Conservation (phyloP, 805 yeast genomes). For the Clavispora vitiphila region DNA sequence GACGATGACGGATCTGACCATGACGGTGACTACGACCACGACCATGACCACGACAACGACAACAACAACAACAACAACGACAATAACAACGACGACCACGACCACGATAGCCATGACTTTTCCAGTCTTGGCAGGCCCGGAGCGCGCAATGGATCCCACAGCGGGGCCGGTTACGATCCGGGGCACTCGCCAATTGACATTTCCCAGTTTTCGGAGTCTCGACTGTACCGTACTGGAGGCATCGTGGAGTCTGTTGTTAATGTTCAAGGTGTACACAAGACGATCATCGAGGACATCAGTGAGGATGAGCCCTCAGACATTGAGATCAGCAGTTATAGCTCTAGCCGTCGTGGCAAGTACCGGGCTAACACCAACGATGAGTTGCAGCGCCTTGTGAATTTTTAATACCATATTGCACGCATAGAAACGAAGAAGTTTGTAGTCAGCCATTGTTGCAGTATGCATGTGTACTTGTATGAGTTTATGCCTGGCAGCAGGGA, state of each 20-base stretch:
- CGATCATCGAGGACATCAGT: slow-evolving; percentile 68
- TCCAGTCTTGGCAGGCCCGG: background rate
- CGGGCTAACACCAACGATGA: slow-evolving; percentile 11
- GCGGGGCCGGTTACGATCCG: background rate
- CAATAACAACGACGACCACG: no score
- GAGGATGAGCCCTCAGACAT: slow-evolving; percentile 34
- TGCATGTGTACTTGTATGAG: no score
- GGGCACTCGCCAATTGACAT: background rate
- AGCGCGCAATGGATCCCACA: background rate
- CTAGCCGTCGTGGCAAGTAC: slow-evolving; percentile 2
- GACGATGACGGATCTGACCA: no score
- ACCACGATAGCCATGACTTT: no score
- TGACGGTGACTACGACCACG: no score
- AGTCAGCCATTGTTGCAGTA: no score
- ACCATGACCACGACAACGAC: no score
- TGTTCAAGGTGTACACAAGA: slow-evolving; percentile 78
- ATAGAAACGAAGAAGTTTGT: no score
- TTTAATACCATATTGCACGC: slow-evolving; percentile 1
- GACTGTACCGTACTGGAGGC: slow-evolving; percentile 50
- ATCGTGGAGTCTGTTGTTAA: slow-evolving; percentile 80
- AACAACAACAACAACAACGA: no score
- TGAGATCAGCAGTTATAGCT: slow-evolving; percentile 9
- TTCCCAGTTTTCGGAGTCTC: slow-evolving; percentile 28
- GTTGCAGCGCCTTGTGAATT: slow-evolving; percentile 14
- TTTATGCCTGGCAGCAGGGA: no score